Evolutionary conservation across 2,329 filamentous ascomycete genomes (phyloP), one percentile per base, ranked within the genome.

Genomic region (Leptographium procerum): DNA sequence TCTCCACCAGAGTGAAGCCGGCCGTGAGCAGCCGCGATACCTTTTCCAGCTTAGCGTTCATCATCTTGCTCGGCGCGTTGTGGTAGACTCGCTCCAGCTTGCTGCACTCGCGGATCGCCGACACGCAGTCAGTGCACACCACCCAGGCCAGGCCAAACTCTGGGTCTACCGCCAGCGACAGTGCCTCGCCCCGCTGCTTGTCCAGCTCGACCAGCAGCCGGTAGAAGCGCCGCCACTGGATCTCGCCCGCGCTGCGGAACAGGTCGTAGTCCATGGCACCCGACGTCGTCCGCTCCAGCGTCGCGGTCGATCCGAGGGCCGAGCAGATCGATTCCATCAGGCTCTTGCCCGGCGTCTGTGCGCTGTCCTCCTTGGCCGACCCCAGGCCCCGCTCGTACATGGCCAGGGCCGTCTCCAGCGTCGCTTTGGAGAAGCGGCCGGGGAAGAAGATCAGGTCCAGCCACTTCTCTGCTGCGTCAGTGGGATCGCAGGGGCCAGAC

Each of bases 171-270:
- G 85, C 82, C 51, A 97, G 75, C 1, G 88, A 85, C 51, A 97
- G 73, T 0, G 89, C 86, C 67, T 96, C 91, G 22, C 88, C 87
- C 66, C 91, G 81, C 66, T 89, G 86, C 66, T 88, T 91, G 68
- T 97, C 91, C 47, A 99, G 75, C 68, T 96, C 91, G 14, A 88
- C 79, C 22, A 95, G 79, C 22, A 97, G 79, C 34, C 91, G 85
- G 74, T 91, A 96, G 71, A 95, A 95, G 55, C 88, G 83, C 62
- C 88, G 84, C 94, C 94, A 99, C 69, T 96, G 91, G 13, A 82
- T 79, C 67, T 94, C 87, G 57, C 87, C 85, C 34, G 89, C 85
- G 36, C 78, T 75, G 59, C 87, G 81, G 68, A 91, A 94, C 59
- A 85, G 80, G 28, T 87, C 83, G 64, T 89, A 89, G 66, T 95